phyloP scores from a whole-genome alignment of 1,139 yeast species.

The Komagataea norvegica region DNA sequence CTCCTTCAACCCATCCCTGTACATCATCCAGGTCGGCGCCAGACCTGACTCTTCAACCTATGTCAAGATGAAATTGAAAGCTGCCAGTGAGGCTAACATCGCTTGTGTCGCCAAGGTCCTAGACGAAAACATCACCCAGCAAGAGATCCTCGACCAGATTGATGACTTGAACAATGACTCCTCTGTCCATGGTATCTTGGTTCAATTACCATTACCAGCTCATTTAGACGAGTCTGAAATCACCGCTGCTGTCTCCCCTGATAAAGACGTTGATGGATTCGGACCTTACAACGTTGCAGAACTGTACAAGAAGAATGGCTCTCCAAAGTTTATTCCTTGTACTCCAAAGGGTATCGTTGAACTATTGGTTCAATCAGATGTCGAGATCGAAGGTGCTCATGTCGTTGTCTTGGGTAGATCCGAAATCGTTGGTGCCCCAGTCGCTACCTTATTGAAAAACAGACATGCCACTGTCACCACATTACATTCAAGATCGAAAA shows the following conservation, averaged over 20 bases:
- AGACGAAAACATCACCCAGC: conserved; percentile 53
- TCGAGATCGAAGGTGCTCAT: conserved; percentile 63
- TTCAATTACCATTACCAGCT: conserved; percentile 85
- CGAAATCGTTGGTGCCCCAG: conserved; percentile 94
- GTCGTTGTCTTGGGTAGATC: conserved; percentile 97
- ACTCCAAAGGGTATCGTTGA: conserved; percentile 94
- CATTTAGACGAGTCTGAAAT: conserved; percentile 76
- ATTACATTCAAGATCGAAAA: conserved; percentile 63
- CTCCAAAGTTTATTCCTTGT: conserved; percentile 85
- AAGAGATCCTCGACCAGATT: conserved; percentile 56
- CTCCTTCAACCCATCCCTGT: conserved; percentile 69
- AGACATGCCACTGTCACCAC: conserved; percentile 76
- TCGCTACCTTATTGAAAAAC: conserved; percentile 76
- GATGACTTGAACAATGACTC: conserved; percentile 60
- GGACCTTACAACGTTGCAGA: conserved; percentile 90
- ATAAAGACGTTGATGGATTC: conserved; percentile 95
- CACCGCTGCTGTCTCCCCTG: conserved; percentile 70
- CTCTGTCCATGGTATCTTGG: conserved; percentile 79
- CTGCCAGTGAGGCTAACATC: conserved; percentile 82
- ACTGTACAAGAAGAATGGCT: conserved; percentile 82
- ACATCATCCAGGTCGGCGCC: conserved; percentile 85
- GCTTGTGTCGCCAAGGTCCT: conserved; percentile 64
- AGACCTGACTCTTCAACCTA: conserved; percentile 93
- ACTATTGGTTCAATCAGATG: conserved; percentile 59
- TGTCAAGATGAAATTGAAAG: conserved; percentile 90